Evolutionary conservation across 75 land plant species (phyloP).

Genomic region (Pinus tabuliformis): DNA sequence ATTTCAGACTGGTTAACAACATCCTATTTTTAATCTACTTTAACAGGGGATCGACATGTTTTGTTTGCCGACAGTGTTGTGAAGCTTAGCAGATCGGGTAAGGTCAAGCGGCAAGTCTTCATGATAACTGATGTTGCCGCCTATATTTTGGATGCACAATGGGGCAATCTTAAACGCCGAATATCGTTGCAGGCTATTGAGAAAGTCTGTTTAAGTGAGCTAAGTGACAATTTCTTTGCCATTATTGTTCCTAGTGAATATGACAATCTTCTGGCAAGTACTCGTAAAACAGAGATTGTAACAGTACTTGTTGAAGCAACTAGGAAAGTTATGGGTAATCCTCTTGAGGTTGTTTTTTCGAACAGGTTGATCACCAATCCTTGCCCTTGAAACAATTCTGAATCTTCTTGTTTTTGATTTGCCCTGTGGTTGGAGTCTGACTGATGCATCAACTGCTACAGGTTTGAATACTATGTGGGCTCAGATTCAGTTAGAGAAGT

Average conservation of each 20-base stretch:
- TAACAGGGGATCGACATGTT: slow-evolving; percentile 67
- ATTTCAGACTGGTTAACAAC: too few species aligned
- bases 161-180: slow-evolving; percentile 66
- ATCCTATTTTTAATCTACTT: not conserved
- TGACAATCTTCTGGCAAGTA: slow-evolving; percentile 88
- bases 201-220: slow-evolving; percentile 72
- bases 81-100: slow-evolving; percentile 76
- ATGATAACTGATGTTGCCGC: slow-evolving; percentile 83
- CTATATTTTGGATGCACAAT: slow-evolving; percentile 79
- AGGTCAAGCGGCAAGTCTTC: slow-evolving; percentile 70
- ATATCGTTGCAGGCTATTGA: slow-evolving; percentile 76
- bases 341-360: slow-evolving; percentile 63
- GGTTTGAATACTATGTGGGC: slow-evolving; percentile 83
- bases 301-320: slow-evolving; percentile 72
- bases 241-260: slow-evolving; percentile 80
- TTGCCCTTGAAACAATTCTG: not conserved
- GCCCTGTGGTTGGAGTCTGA: not conserved
- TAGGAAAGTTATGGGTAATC: slow-evolving; percentile 50
- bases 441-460: slow-evolving; percentile 19
- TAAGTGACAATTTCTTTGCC: slow-evolving; percentile 87
- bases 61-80: slow-evolving; percentile 89
- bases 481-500: slow-evolving; percentile 71
- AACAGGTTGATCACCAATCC: slow-evolving; percentile 40
- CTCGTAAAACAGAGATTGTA: slow-evolving; percentile 86
- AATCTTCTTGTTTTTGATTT: not conserved